Evolutionary conservation across 177 flowering plant genomes (phyloP), one percentile per base, ranked within the genome.

Genomic region (Vitis hybrid): DNA sequence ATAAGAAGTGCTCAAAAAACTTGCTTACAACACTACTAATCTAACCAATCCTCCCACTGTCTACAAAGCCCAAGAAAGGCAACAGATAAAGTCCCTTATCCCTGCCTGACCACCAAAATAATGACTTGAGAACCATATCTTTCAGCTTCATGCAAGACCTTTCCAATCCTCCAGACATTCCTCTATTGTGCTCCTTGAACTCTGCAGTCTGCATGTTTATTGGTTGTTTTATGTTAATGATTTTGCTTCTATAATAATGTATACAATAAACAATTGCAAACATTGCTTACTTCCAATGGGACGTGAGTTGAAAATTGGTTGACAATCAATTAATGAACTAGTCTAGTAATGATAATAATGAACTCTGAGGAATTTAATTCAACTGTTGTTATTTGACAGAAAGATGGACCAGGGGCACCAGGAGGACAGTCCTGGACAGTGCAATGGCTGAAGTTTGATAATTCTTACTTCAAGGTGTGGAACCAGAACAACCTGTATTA

Each of bases 351-450:
- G 46, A 35, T 35, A 11, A 7, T 32, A 14, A 60, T 14, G 51
- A 24, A 9, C 13, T 24, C 49, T 16, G 10, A 32, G 19, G 9
- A 55, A 64, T 21, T 54, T 46, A 51, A 15, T 32, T 18, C 19
- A 11, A 66, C 30, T 65, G 30, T 71, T 70, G 59, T 52, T 24
- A 24, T 24, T 52, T 79, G 56, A 71, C 97, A 96, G 99, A 93
- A 93, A 87, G 94, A 89, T 57, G 98, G 99, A 21, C 99, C 99
- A 24, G 99, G 99, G 76, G 93, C 91, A 72, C 97, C 98, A 56
- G 99, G 99, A 62, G 99, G 99, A 60, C 98, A 93, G 75, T 96
- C 99, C 56, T 96, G 99, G 99, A 96, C 98, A 6, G 88, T 72
- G 52, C 76, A 92, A 75, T 96, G 99, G 99, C 81, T 96, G 80